Conservation (phyloP, 306 rosid genomes). For the Dryas drummondii region DNA sequence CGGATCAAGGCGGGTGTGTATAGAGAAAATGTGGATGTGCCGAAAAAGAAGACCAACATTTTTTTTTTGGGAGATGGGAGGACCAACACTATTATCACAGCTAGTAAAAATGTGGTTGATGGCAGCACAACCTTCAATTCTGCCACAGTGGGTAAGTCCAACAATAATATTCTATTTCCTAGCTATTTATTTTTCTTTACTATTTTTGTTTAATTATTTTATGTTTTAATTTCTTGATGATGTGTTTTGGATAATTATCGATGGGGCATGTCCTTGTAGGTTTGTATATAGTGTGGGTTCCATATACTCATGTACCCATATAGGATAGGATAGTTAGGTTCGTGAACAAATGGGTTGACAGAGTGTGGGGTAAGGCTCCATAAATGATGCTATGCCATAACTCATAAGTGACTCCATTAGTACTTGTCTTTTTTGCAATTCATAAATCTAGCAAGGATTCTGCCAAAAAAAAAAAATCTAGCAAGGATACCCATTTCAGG, state of each 20-base stretch:
- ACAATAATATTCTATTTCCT: background rate
- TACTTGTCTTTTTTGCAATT: background rate
- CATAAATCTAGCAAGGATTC: too few species aligned
- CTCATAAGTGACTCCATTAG: background rate
- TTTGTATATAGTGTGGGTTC: background rate
- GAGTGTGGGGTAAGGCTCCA: background rate
- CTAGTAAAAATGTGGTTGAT: constrained; percentile 67
- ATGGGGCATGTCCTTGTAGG: background rate
- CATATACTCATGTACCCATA: background rate
- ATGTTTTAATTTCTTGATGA: background rate
- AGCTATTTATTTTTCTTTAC: too few species aligned
- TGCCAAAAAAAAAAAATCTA: too few species aligned
- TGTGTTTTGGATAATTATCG: background rate
- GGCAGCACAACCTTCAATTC: constrained; percentile 92
- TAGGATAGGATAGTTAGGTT: background rate
- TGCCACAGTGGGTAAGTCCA: constrained; percentile 76
- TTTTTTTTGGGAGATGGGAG: constrained; percentile 87
- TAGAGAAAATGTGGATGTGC: constrained; percentile 69
- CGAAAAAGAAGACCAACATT: constrained; percentile 60
- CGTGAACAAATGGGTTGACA: background rate
- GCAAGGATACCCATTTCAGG: too few species aligned
- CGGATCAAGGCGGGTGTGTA: constrained; percentile 74
- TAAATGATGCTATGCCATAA: background rate
- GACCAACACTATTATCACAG: constrained; percentile 65
- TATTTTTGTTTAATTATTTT: background rate